Conservation (phyloP, 2,329 filamentous ascomycete species). For the Didymosphaeria variabile region DNA sequence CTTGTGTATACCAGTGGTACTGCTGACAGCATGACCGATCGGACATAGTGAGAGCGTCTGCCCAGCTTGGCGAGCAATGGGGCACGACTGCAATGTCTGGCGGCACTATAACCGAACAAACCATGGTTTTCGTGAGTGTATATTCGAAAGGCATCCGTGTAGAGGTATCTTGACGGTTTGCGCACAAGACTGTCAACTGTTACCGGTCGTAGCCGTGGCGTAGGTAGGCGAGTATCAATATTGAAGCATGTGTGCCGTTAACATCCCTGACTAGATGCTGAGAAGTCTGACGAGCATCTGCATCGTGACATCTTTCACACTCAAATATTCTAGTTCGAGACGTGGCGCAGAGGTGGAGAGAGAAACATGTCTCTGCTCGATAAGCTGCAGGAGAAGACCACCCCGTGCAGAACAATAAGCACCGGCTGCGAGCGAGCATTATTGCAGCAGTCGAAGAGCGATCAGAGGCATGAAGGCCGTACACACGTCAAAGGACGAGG, state of each 20-base stretch:
- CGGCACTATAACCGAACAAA: neutral
- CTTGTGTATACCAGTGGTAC: neutral
- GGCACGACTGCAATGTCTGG: neutral
- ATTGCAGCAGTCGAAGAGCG: slow-evolving; percentile 6
- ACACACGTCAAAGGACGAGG: slow-evolving; percentile 7
- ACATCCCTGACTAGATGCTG: neutral
- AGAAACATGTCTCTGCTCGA: neutral
- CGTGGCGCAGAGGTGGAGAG: neutral
- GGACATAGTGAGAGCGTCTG: slow-evolving; percentile 15
- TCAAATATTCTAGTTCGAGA: slow-evolving; percentile 2
- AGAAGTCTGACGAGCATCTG: neutral
- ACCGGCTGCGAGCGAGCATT: neutral
- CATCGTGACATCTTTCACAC: slow-evolving; percentile 3
- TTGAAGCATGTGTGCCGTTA: slow-evolving; percentile 11
- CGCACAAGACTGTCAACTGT: slow-evolving; percentile 1
- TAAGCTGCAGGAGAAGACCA: neutral
- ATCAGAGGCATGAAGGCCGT: slow-evolving; percentile 5
- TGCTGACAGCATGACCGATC: neutral
- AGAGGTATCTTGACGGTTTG: slow-evolving; percentile 8
- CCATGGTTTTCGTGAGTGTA: neutral
- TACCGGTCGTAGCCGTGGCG: neutral
- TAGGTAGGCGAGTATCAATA: slow-evolving; percentile 8
- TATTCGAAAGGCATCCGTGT: slow-evolving; percentile 1
- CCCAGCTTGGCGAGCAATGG: slow-evolving; percentile 7
- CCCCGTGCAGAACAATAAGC: neutral